A percentile compares a stretch with the other conserved stretches of the same genome.
These are phyloP conservation scores for Dipodascus albidus DNA, from an alignment of 805 yeast genomes.

Conservation along the genomic window DNA sequence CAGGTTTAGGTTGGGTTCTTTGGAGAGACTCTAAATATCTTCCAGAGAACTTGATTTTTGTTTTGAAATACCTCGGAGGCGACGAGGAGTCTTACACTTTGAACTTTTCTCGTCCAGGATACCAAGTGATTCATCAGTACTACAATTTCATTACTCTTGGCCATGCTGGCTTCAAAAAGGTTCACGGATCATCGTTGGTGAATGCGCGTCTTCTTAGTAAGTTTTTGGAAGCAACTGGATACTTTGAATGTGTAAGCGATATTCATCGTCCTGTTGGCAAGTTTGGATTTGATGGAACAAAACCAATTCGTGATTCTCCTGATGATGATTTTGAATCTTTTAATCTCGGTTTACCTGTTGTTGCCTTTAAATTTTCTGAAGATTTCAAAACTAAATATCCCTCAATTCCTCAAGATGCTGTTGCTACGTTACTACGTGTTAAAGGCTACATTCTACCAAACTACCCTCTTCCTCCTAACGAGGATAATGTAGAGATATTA, in stretches of 20 bases:
- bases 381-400: constrained; percentile 51
- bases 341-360: constrained; percentile 80
- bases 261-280: constrained; percentile 52
- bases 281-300: constrained; percentile 15
- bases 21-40: constrained; percentile 58
- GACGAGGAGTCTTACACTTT: constrained; percentile 76
- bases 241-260: constrained; percentile 64
- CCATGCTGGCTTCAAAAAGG: constrained; percentile 50
- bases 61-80: constrained; percentile 77
- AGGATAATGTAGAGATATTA: constrained; percentile 54
- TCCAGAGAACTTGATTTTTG: constrained; percentile 65
- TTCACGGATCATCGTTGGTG: constrained; percentile 50
- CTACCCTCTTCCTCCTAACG: constrained; percentile 62
- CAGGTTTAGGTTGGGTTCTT: constrained; percentile 87
- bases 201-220: constrained; percentile 59
- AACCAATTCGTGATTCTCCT: constrained; percentile 5
- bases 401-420: constrained; percentile 68
- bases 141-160: constrained; percentile 68
- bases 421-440: constrained; percentile 62
- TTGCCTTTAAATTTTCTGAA: constrained; percentile 65
- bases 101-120: constrained; percentile 88
- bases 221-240: constrained; percentile 51
- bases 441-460: constrained; percentile 85
- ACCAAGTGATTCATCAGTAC: constrained; percentile 82
- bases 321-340: constrained; percentile 27